A percentile compares a stretch with the other conserved stretches of the same genome.
Conservation (phyloP, 495 filamentous ascomycete genomes). For the Aspergillus haitiensis region DNA sequence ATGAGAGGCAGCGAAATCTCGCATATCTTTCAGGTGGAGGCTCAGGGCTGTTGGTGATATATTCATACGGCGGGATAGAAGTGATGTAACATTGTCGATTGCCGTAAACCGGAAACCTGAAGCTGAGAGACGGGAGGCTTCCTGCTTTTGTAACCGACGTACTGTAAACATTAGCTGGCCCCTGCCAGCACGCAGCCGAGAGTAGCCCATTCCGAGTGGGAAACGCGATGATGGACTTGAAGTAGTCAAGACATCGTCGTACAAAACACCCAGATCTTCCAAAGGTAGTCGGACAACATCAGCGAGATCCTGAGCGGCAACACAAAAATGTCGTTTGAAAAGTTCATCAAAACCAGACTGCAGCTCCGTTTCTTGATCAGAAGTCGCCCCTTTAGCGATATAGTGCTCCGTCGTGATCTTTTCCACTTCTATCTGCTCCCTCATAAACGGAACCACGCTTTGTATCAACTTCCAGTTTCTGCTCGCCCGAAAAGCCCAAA, state of each 20-base stretch:
- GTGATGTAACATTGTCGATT: conserved; percentile 64
- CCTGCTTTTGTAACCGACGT: conserved; percentile 59
- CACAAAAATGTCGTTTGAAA: conserved; percentile 86
- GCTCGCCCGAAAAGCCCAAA: conserved; percentile 82
- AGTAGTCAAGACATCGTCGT: conserved; percentile 74
- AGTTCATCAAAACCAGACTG: conserved; percentile 66
- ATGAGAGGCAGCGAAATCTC: conserved; percentile 52
- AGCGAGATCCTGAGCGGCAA: conserved; percentile 73
- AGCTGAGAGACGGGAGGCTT: conserved; percentile 61
- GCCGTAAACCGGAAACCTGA: conserved; percentile 76
- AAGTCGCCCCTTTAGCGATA: conserved; percentile 32
- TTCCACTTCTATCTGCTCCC: conserved; percentile 52
- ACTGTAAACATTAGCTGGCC: conserved; percentile 82
- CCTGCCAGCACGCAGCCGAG: conserved; percentile 49
- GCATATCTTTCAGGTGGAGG: conserved; percentile 60
- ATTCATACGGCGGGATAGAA: conserved; percentile 70
- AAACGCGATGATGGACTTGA: conserved; percentile 45
- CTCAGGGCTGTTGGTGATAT: conserved; percentile 57
- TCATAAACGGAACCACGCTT: conserved; percentile 69
- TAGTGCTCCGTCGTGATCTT: conserved; percentile 43
- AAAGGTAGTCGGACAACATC: conserved; percentile 61
- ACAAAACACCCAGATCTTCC: conserved; percentile 68
- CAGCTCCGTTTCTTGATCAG: conserved; percentile 42
- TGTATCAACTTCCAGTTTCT: conserved; percentile 70
- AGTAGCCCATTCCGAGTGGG: conserved; percentile 38